phyloP scores from a whole-genome alignment of 345 rosid species.

The Sonneratia caseolaris region DNA sequence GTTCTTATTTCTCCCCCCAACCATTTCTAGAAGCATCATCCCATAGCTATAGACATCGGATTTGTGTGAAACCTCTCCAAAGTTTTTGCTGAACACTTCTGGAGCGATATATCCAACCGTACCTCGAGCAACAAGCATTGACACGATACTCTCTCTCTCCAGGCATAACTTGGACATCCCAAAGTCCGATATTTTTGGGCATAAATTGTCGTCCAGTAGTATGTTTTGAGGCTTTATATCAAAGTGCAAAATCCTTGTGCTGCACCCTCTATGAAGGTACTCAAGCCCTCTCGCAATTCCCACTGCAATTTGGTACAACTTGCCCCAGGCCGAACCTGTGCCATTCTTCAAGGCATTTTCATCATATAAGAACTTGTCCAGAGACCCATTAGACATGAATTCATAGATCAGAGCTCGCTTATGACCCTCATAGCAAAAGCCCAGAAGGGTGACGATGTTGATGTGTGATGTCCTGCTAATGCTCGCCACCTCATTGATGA shows the following conservation, averaged over 20 bases:
- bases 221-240: conserved; percentile 41
- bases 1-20: not conserved
- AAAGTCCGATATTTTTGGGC: conserved; percentile 37
- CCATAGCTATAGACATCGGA: conserved; percentile 30
- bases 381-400: conserved; percentile 40
- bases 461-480: conserved; percentile 29
- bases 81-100: conserved; percentile 22
- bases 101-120: conserved; percentile 31
- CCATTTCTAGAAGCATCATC: conserved; percentile 16
- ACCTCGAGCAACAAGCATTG: conserved; percentile 20
- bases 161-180: conserved; percentile 34
- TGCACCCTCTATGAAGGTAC: conserved; percentile 39
- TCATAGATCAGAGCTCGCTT: conserved; percentile 30
- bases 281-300: conserved; percentile 35
- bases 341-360: not conserved
- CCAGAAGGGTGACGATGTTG: conserved; percentile 15
- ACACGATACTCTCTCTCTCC: conserved; percentile 21
- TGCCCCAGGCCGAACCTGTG: conserved; percentile 15
- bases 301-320: conserved; percentile 12
- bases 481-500: conserved; percentile 35
- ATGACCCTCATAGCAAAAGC: conserved; percentile 23
- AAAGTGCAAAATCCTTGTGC: conserved; percentile 28
- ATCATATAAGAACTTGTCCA: conserved; percentile 24
- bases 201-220: conserved; percentile 26
- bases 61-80: conserved; percentile 29